Evolutionary conservation across 192 early-diverging fungal genomes (phyloP), one percentile per base, ranked within the genome.

Genomic region (Kickxella alabastrina): DNA sequence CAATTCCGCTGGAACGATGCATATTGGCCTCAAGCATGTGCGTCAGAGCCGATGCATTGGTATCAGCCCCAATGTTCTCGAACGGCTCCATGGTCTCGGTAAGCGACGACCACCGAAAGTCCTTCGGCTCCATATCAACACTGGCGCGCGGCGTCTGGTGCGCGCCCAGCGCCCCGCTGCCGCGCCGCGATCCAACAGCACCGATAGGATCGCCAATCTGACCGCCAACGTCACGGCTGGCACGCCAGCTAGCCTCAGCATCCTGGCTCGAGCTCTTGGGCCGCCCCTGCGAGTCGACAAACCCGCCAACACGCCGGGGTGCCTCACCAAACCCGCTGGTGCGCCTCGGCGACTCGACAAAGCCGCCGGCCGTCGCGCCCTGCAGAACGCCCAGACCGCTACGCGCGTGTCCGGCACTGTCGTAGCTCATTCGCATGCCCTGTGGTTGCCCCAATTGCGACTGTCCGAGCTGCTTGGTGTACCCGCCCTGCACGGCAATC

Each of bases 41-140:
- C 10, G 57, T 49, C 26, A 64, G 61, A 1, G 68, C 48, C 13
- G 68, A 56, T 3, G 61, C 43, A 43, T 55, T 55, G 35, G 57
- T 51, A 15, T 72, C 68, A 3, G 61, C 15, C 3, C 61, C 61
- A 14, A 72, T 58, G 57, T 59, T 64, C 9, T 57, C 68, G 10
- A 64, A 57, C 14, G 68, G 68, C 57, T 72, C 68, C 15, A 64
- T 53, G 37, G 52, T 64, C 22, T 72, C 68, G 32, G 68, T 72
- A 51, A 72, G 34, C 43, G 68, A 72, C 22, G 68, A 72, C 68
- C 68, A 72, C 34, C 68, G 61, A 37, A 72, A 72, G 43, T 72
- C 68, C 49, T 65, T 72, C 43, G 68, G 68, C 68, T 72, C 68
- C 68, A 72, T 60, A 43, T 72, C 68, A 2, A 72, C 53, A 43